phyloP scores from a whole-genome alignment of 805 yeast species.

The Martiniozyma abietophila region DNA sequence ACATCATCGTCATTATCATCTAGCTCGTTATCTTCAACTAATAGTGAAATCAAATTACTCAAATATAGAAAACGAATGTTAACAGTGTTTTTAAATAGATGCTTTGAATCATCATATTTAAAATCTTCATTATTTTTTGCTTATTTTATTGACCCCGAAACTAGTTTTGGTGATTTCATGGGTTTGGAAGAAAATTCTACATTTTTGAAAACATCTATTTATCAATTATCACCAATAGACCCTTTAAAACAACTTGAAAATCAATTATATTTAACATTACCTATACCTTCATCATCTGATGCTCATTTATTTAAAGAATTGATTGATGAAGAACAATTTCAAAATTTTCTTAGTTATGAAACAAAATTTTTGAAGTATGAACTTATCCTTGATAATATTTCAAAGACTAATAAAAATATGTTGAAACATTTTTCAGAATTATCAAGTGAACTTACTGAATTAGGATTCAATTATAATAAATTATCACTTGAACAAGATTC shows the following conservation, averaged over 20 bases:
- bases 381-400: slow-evolving; percentile 23
- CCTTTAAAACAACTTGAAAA: slow-evolving; percentile 46
- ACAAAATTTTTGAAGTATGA: slow-evolving; percentile 27
- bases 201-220: slow-evolving; percentile 42
- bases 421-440: slow-evolving; percentile 37
- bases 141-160: slow-evolving; percentile 77
- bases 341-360: slow-evolving; percentile 22
- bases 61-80: slow-evolving; percentile 71
- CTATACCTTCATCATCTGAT: slow-evolving; percentile 38
- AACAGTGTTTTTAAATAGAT: slow-evolving; percentile 68
- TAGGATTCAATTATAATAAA: slow-evolving; percentile 43
- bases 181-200: slow-evolving; percentile 44
- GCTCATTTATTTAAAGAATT: slow-evolving; percentile 19
- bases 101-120: slow-evolving; percentile 49
- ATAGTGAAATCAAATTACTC: slow-evolving; percentile 15
- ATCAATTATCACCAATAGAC: slow-evolving; percentile 50
- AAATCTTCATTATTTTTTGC: slow-evolving; percentile 53
- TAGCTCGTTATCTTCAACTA: neutral
- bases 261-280: slow-evolving; percentile 50
- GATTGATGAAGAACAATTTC: slow-evolving; percentile 22
- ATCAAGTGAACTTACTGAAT: slow-evolving; percentile 39
- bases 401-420: slow-evolving; percentile 35
- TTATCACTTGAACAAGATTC: slow-evolving; percentile 42
- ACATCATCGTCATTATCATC: neutral
- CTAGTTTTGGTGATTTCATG: slow-evolving; percentile 73